Conservation (phyloP, 2,329 filamentous ascomycete genomes). For the Neophaeococcomyces aloes region DNA sequence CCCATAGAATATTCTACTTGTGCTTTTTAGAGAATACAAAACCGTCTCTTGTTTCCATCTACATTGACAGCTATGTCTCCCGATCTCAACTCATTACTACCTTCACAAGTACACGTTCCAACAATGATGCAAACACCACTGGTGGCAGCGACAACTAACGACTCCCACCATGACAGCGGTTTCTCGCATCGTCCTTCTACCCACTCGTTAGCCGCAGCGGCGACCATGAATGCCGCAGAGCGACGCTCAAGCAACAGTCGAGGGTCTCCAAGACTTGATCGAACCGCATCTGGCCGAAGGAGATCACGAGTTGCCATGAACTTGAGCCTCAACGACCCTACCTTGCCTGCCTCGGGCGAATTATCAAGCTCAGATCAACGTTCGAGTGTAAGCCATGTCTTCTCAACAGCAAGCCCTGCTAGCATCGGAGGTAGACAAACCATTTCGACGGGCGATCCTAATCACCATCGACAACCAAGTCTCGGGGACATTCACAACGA, state of each 20-base stretch:
- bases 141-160: slow-evolving; percentile 20
- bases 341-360: slow-evolving; percentile 28
- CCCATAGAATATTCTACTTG: too few relatives aligned
- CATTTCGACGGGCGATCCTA: slow-evolving; percentile 35
- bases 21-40: too few relatives aligned
- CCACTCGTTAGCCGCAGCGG: slow-evolving; percentile 63
- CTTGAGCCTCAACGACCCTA: slow-evolving; percentile 31
- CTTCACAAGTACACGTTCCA: slow-evolving; percentile 39
- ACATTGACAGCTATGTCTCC: slow-evolving; percentile 30
- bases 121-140: slow-evolving; percentile 28
- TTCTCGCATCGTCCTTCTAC: slow-evolving; percentile 46
- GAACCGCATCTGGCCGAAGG: slow-evolving; percentile 31
- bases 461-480: slow-evolving; percentile 39
- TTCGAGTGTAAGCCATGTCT: slow-evolving; percentile 27
- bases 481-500: slow-evolving; percentile 42
- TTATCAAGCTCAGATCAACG: slow-evolving; percentile 29
- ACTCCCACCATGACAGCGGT: slow-evolving; percentile 22
- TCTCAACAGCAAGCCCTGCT: slow-evolving; percentile 34
- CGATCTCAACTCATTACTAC: slow-evolving; percentile 61
- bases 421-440: slow-evolving; percentile 33
- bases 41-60: too few relatives aligned
- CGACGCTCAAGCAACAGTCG: slow-evolving; percentile 30
- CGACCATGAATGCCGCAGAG: slow-evolving; percentile 61
- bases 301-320: slow-evolving; percentile 33
- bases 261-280: slow-evolving; percentile 24